Conservation (phyloP, 345 rosid genomes). For the Gossypioides kirkii region DNA sequence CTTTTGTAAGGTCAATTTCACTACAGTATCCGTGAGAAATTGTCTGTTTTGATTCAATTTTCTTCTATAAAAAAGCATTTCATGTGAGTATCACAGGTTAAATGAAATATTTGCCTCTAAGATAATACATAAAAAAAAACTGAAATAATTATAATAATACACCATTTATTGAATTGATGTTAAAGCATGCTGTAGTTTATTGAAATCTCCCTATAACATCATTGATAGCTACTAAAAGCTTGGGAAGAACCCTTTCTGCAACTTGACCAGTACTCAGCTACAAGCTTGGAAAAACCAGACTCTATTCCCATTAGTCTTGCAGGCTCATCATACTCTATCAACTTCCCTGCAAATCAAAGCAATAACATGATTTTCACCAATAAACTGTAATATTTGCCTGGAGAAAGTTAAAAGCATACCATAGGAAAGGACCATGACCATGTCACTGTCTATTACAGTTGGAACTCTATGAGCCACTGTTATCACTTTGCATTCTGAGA, state of each 20-base stretch:
- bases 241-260: slow-evolving; percentile 38
- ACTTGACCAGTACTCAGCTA: slow-evolving; percentile 73
- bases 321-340: slow-evolving; percentile 68
- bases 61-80: too few species aligned
- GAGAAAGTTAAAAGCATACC: slow-evolving; percentile 28
- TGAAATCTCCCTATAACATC: too few species aligned
- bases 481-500: slow-evolving; percentile 56
- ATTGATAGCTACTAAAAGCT: not conserved
- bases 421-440: slow-evolving; percentile 80
- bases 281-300: slow-evolving; percentile 68
- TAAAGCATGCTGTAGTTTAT: too few species aligned
- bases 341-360: slow-evolving; percentile 35
- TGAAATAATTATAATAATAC: too few species aligned
- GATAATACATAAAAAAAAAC: too few species aligned
- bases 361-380: not conserved
- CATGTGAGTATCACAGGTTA: too few species aligned
- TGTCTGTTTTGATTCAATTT: too few species aligned
- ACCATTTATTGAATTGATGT: too few species aligned
- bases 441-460: slow-evolving; percentile 65
- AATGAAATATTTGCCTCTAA: too few species aligned
- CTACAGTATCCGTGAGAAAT: not conserved
- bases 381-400: not conserved
- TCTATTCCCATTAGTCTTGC: slow-evolving; percentile 52
- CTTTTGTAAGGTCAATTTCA: not conserved
- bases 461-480: slow-evolving; percentile 78